These are phyloP conservation scores for Pistacia vera DNA, from an alignment of 345 rosid genomes.

Conservation along the genomic window DNA sequence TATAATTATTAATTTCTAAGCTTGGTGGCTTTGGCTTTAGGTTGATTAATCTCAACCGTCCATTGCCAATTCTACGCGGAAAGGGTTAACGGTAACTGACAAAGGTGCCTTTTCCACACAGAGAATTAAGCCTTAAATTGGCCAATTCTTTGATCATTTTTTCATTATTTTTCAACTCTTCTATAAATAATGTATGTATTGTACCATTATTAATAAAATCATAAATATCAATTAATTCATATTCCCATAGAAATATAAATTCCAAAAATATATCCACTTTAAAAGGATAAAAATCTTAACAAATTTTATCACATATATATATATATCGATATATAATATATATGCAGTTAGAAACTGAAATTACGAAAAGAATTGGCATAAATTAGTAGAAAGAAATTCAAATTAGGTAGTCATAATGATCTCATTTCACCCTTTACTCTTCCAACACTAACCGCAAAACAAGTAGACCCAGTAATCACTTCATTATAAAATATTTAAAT, in stretches of 20 bases:
- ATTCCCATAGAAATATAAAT: too few species aligned
- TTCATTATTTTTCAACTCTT: neutral
- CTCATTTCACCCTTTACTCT: neutral
- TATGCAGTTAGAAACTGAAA: too few species aligned
- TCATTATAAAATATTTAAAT: neutral
- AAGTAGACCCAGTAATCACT: slow-evolving; percentile 14
- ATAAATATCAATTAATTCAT: too few species aligned
- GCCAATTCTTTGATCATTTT: neutral
- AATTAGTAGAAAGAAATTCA: neutral
- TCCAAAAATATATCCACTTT: too few species aligned
- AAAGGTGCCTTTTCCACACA: neutral
- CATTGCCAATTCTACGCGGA: neutral
- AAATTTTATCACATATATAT: neutral
- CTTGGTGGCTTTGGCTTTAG: neutral
- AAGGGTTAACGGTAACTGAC: neutral
- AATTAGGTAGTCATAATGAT: slow-evolving; percentile 6
- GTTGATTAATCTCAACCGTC: slow-evolving; percentile 1
- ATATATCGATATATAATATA: too few species aligned
- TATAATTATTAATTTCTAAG: too few species aligned
- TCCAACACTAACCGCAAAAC: neutral
- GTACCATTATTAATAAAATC: too few species aligned
- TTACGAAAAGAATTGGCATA: neutral
- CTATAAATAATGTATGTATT: too few species aligned
- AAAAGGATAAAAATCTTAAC: too few species aligned
- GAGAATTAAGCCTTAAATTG: neutral